Evolutionary conservation across 2,329 filamentous ascomycete species (phyloP), one percentile per base, ranked within the genome.

Genomic region (Nigrograna mackinnonii): DNA sequence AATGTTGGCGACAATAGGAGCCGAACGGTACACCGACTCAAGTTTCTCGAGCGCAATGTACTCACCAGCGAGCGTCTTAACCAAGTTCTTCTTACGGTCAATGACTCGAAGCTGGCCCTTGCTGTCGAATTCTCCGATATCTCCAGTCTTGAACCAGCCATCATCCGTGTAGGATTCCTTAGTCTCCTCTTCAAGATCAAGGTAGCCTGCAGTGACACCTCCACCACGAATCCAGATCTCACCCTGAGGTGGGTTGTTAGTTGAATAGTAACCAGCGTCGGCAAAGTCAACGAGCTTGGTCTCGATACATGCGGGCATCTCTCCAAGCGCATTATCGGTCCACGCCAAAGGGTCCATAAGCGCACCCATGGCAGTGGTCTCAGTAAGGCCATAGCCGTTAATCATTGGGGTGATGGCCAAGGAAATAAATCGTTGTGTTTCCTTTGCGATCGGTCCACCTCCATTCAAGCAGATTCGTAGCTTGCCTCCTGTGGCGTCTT

Each of bases 31-130:
- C 41, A 95, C 79, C 3, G 91, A 87, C 74, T 97, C 92, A 46
- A 97, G 84, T 77, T 86, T 96, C 76, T 97, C 92, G 4, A 99
- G 81, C 17, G 92, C 94, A 67, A 97, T 95, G 71, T 97, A 97
- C 77, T 97, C 92, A 56, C 92, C 92, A 47, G 91, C 91, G 52
- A 89, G 82, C 50, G 94, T 91, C 84, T 97, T 97, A 70, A 97
- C 89, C 42, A 97, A 77, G 73, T 97, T 97, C 85, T 97, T 97
- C 83, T 96, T 91, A 57, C 92, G 89, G 70, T 97, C 92, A 63
- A 97, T 91, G 66, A 97, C 86, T 57, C 79, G 82, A 53, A 97
- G 72, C 67, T 95, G 88, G 32, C 92, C 92, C 48, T 86, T 79
- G 33, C 75, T 66, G 68, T 92, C 85, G 60, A 92, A 94, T 67